Percentiles rank a stretch among this genome's conserved stretches.
Conservation (phyloP, 768 basidiomycete genomes). For the Rhizopogon salebrosus region DNA sequence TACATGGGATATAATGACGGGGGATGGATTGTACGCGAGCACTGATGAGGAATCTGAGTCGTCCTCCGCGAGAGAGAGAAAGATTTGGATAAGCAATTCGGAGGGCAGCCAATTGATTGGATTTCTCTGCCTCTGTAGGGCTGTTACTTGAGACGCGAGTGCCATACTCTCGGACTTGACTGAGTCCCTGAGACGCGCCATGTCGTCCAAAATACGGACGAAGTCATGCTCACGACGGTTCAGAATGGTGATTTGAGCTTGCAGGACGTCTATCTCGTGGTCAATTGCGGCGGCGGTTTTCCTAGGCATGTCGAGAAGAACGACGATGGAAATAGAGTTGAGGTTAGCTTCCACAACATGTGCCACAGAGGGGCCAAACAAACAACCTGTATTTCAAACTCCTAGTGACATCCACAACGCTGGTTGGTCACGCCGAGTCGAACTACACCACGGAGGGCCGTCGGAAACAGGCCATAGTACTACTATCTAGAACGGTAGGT, state of each 20-base stretch:
- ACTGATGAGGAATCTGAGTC: conserved; percentile 17
- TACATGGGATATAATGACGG: conserved; percentile 42
- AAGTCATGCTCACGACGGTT: conserved; percentile 35
- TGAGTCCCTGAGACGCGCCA: conserved; percentile 32
- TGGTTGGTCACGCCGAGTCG: too few relatives aligned
- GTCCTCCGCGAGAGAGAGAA: conserved; percentile 27
- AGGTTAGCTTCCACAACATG: background rate
- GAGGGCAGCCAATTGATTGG: conserved; percentile 49
- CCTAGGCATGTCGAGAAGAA: conserved; percentile 16
- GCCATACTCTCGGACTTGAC: conserved; percentile 28
- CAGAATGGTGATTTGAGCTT: conserved; percentile 33
- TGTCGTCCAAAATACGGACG: conserved; percentile 34
- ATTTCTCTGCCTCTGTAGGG: conserved; percentile 35
- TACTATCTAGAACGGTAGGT: too few relatives aligned
- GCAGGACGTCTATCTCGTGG: conserved; percentile 31
- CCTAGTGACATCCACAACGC: too few relatives aligned
- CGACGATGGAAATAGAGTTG: background rate
- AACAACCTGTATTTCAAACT: too few relatives aligned
- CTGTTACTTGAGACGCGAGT: conserved; percentile 24
- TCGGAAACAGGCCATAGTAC: too few relatives aligned
- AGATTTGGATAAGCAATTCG: conserved; percentile 43
- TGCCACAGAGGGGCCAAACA: background rate
- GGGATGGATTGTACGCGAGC: conserved; percentile 26
- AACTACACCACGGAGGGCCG: too few relatives aligned
- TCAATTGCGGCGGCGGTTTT: conserved; percentile 27